Conservation (phyloP, 1,284 basidiomycete species). For the Melanopsichium pennsylvanicum region DNA sequence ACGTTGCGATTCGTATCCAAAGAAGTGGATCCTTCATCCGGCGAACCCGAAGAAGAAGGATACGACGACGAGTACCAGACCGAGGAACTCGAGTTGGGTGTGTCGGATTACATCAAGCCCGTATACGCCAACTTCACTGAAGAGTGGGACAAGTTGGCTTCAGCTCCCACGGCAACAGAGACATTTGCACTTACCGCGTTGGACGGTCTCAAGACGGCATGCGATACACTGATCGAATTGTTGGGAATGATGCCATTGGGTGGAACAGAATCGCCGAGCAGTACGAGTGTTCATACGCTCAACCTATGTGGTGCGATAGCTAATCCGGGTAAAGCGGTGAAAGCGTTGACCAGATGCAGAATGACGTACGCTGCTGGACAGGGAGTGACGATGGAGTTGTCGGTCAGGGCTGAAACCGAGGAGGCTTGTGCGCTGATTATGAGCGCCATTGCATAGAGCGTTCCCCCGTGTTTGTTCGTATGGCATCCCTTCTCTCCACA, state of each 20-base stretch:
- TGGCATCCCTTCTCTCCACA: no score
- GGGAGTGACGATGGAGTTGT: conserved; percentile 94
- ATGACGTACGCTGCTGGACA: conserved; percentile 91
- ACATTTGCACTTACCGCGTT: conserved; percentile 92
- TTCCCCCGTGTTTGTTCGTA: no score
- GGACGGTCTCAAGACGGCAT: conserved; percentile 86
- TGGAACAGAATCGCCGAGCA: conserved; percentile 68
- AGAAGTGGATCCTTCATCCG: conserved; percentile 94
- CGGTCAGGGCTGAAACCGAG: conserved; percentile 89
- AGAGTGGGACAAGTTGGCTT: conserved; percentile 90
- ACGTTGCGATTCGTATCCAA: conserved; percentile 97
- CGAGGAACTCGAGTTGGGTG: conserved; percentile 91
- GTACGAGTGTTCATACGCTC: conserved; percentile 89
- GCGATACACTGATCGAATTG: conserved; percentile 89
- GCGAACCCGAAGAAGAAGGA: conserved; percentile 95
- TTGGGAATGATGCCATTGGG: conserved; percentile 96
- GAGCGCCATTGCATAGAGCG: conserved; percentile 74
- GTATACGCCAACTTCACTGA: conserved; percentile 87
- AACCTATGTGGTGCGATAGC: conserved; percentile 85
- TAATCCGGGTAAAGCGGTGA: conserved; percentile 84
- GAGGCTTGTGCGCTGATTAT: conserved; percentile 85
- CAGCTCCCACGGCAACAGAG: conserved; percentile 73
- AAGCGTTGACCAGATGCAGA: conserved; percentile 87
- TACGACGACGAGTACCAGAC: conserved; percentile 99
- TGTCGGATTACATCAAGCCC: conserved; percentile 90